Percentiles rank a stretch among this genome's conserved stretches.
Evolutionary conservation across 179 eudicot species (phyloP).

Genomic region (Beta macrorhiza): DNA sequence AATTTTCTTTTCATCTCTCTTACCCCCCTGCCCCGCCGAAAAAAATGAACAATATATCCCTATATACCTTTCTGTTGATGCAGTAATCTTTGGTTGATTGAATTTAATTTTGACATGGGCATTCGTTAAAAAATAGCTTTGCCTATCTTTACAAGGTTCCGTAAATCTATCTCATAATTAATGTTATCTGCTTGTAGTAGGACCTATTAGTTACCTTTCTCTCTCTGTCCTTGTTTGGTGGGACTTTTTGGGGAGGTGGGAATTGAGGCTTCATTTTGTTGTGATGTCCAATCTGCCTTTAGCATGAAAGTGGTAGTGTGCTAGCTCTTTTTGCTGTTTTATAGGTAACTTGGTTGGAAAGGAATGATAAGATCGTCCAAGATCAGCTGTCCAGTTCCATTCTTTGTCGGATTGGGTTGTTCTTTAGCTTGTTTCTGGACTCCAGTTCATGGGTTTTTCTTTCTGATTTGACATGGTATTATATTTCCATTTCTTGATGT

Average conservation of each 20-base stretch:
- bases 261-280: too few species aligned
- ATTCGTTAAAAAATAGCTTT: background rate
- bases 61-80: background rate
- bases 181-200: background rate
- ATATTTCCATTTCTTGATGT: background rate
- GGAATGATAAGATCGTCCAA: background rate
- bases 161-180: background rate
- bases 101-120: background rate
- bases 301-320: too few species aligned
- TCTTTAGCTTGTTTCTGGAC: background rate
- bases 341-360: background rate
- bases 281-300: too few species aligned
- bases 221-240: too few species aligned
- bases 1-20: background rate
- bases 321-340: background rate
- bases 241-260: too few species aligned
- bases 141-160: too few species aligned
- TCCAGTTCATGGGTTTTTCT: background rate
- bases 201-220: background rate
- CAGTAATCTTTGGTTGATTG: background rate
- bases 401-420: background rate
- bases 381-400: background rate
- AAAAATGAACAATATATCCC: background rate
- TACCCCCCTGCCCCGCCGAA: too few species aligned
- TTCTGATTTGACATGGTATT: background rate